Conservation (phyloP, 1,284 basidiomycete genomes). For the Melanopsichium pennsylvanicum region DNA sequence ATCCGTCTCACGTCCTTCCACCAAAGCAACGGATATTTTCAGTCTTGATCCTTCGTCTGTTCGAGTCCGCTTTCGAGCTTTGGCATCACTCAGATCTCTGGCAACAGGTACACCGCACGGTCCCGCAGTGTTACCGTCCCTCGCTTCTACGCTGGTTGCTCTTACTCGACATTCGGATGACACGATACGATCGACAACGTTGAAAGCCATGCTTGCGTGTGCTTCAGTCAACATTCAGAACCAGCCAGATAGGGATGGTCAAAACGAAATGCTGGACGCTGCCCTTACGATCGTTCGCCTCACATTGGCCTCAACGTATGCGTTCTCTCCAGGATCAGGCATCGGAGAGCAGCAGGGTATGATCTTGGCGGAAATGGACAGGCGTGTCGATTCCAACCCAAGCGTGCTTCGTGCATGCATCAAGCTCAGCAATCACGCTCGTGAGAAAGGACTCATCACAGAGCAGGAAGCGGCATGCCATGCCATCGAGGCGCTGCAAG, state of each 20-base stretch:
- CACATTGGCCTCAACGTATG: conserved; percentile 28
- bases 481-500: conserved; percentile 25
- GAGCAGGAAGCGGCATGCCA: conserved; percentile 17
- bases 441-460: conserved; percentile 4
- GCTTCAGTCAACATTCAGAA: background rate
- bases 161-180: conserved; percentile 27
- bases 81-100: conserved; percentile 22
- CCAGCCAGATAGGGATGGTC: conserved; percentile 3
- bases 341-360: conserved; percentile 21
- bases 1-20: conserved; percentile 7
- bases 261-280: conserved; percentile 30
- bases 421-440: conserved; percentile 14
- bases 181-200: conserved; percentile 17
- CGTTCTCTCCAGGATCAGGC: conserved; percentile 15
- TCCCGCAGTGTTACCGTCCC: conserved; percentile 19
- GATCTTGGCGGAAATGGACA: conserved; percentile 35
- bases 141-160: conserved; percentile 31
- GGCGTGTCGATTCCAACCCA: conserved; percentile 27
- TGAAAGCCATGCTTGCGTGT: conserved; percentile 33
- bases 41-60: no score
- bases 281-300: conserved; percentile 31
- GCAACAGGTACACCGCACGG: conserved; percentile 19
- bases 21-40: background rate
- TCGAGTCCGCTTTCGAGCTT: background rate
- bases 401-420: conserved; percentile 31